phyloP scores from a whole-genome alignment of 2,329 filamentous ascomycete genomes.

The Aureobasidium sp. region DNA sequence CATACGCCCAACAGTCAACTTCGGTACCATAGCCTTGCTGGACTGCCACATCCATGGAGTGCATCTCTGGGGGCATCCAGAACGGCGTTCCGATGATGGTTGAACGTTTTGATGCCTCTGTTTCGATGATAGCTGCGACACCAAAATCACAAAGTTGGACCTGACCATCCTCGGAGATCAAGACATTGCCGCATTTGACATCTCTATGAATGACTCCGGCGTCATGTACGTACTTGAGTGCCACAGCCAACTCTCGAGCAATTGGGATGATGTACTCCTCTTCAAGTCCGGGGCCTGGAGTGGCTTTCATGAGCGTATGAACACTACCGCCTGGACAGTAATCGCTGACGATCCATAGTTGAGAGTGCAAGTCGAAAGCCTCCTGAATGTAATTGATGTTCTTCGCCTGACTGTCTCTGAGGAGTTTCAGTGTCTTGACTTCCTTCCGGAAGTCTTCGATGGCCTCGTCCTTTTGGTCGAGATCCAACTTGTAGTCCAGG shows the following conservation, averaged over 20 bases:
- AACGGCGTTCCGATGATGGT: slow-evolving; percentile 77
- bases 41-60: slow-evolving; percentile 13
- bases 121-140: slow-evolving; percentile 69
- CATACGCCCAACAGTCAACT: slow-evolving; percentile 75
- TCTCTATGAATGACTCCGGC: slow-evolving; percentile 57
- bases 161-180: slow-evolving; percentile 65
- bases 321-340: slow-evolving; percentile 81
- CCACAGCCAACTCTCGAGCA: slow-evolving; percentile 53
- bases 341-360: slow-evolving; percentile 83
- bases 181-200: slow-evolving; percentile 65
- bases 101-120: slow-evolving; percentile 64
- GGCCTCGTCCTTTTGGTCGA: slow-evolving; percentile 57
- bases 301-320: slow-evolving; percentile 50
- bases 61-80: slow-evolving; percentile 77
- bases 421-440: slow-evolving; percentile 58
- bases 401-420: slow-evolving; percentile 64
- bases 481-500: slow-evolving; percentile 54
- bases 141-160: slow-evolving; percentile 82
- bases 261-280: slow-evolving; percentile 57
- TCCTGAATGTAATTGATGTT: slow-evolving; percentile 80
- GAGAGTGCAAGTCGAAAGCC: slow-evolving; percentile 64
- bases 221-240: slow-evolving; percentile 55
- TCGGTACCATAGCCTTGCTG: slow-evolving; percentile 37
- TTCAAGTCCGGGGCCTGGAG: slow-evolving; percentile 34
- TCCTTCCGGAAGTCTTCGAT: slow-evolving; percentile 50